Evolutionary conservation across 2,329 filamentous ascomycete genomes (phyloP).

Genomic region (Zymoseptoria ardabiliae): DNA sequence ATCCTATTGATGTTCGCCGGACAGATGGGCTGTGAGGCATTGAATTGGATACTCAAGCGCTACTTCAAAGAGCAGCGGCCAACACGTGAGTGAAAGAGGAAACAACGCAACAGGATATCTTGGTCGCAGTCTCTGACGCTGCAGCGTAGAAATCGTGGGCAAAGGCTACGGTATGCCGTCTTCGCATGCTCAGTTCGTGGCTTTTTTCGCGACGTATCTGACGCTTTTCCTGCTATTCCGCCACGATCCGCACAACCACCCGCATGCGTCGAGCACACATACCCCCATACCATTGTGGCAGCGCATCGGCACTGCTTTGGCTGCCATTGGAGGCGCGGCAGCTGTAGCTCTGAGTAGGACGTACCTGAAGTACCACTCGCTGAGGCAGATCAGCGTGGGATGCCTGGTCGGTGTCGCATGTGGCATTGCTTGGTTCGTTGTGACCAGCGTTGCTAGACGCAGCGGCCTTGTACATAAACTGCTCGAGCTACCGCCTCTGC

Average conservation of each 20-base stretch:
- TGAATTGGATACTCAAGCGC: constrained; percentile 86
- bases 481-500: constrained; percentile 57
- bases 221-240: constrained; percentile 77
- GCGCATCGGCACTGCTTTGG: constrained; percentile 47
- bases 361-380: constrained; percentile 89
- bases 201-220: constrained; percentile 82
- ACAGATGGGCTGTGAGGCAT: constrained; percentile 81
- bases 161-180: constrained; percentile 98
- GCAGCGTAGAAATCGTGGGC: constrained; percentile 56
- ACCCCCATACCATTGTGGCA: constrained; percentile 55
- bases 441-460: constrained; percentile 59
- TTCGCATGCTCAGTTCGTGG: constrained; percentile 90
- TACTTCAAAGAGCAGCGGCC: constrained; percentile 89
- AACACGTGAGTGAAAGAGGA: constrained; percentile 48
- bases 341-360: constrained; percentile 70
- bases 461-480: constrained; percentile 65
- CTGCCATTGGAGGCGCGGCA: constrained; percentile 35
- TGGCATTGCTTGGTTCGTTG: constrained; percentile 70
- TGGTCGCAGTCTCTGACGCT: neutral
- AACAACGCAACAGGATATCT: neutral
- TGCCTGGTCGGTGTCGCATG: constrained; percentile 61
- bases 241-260: constrained; percentile 51
- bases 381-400: constrained; percentile 78
- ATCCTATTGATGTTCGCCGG: constrained; percentile 84
- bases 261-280: constrained; percentile 38